Percentiles rank a stretch among this genome's conserved stretches.
These are phyloP conservation scores for Lodderomyces oxycetoniae DNA, from an alignment of 1,139 yeast genomes.

Conservation along the genomic window DNA sequence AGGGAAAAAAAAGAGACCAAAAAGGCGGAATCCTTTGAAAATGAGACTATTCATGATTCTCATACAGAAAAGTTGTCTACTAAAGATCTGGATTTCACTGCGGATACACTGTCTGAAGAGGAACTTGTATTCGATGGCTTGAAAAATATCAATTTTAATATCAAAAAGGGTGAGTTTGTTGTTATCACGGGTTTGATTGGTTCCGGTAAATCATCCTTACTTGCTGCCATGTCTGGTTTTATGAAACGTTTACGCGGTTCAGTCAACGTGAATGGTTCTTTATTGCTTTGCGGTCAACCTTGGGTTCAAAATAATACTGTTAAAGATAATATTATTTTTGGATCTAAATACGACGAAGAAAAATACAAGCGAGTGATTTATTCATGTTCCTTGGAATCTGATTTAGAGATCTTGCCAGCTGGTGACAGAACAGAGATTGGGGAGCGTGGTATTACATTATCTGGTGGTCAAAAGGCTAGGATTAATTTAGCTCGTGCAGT, in stretches of 20 bases:
- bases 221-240: slow-evolving; percentile 51
- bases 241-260: slow-evolving; percentile 44
- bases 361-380: slow-evolving; percentile 28
- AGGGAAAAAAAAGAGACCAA: slow-evolving; percentile 9
- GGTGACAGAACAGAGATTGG: slow-evolving; percentile 47
- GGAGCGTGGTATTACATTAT: slow-evolving; percentile 45
- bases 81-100: slow-evolving; percentile 6
- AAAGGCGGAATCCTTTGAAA: slow-evolving; percentile 1
- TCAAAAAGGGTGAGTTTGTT: slow-evolving; percentile 52
- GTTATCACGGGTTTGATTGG: slow-evolving; percentile 73
- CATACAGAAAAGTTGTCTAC: slow-evolving; percentile 8
- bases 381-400: slow-evolving; percentile 34
- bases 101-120: slow-evolving; percentile 8
- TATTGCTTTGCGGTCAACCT: slow-evolving; percentile 48
- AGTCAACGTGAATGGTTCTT: slow-evolving; percentile 35
- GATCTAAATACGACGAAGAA: slow-evolving; percentile 22
- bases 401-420: slow-evolving; percentile 35
- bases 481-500: slow-evolving; percentile 45
- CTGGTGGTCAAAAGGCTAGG: slow-evolving; percentile 50
- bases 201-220: slow-evolving; percentile 64
- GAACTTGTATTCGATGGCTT: slow-evolving; percentile 14
- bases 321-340: slow-evolving; percentile 37
- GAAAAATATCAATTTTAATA: slow-evolving; percentile 17
- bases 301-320: slow-evolving; percentile 44
- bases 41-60: slow-evolving; percentile 3